These are phyloP conservation scores for Dichomitus squalens DNA, from an alignment of 1,284 basidiomycete species.

Conservation along the genomic window DNA sequence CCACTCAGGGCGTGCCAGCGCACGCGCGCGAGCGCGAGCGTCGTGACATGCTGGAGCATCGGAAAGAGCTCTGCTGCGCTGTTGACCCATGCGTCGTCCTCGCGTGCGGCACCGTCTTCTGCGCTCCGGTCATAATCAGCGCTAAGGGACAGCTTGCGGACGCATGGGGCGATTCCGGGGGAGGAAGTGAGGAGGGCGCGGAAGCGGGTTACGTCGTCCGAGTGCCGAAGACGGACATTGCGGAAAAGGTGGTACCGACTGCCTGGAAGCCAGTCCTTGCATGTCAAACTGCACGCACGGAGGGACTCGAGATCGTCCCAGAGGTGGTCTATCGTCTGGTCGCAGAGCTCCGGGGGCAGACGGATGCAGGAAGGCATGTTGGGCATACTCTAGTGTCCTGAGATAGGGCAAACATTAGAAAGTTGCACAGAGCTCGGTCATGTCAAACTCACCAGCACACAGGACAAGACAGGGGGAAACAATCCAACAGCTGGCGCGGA, in stretches of 20 bases:
- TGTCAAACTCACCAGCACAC: background rate
- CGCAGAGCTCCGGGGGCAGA: constrained; percentile 34
- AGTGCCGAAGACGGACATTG: constrained; percentile 31
- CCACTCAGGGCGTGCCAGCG: constrained; percentile 29
- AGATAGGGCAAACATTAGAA: background rate
- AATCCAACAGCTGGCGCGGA: background rate
- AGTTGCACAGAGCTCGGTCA: too few relatives aligned
- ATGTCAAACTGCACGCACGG: constrained; percentile 31
- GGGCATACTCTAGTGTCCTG: background rate
- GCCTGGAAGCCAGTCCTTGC: constrained; percentile 30
- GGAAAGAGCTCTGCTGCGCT: constrained; percentile 23
- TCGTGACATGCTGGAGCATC: constrained; percentile 23
- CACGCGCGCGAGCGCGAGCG: constrained; percentile 32
- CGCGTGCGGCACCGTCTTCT: constrained; percentile 21
- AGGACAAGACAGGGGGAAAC: background rate
- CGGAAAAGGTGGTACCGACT: constrained; percentile 36
- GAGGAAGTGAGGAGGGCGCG: constrained; percentile 23
- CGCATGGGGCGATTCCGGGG: constrained; percentile 30
- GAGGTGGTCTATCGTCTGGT: constrained; percentile 35
- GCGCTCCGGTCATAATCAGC: constrained; percentile 29
- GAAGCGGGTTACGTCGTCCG: constrained; percentile 29
- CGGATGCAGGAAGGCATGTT: constrained; percentile 12
- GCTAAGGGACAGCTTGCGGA: constrained; percentile 32
- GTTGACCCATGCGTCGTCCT: constrained; percentile 35
- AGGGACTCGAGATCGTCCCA: constrained; percentile 33